A percentile compares a stretch with the other conserved stretches of the same genome.
Evolutionary conservation across 768 basidiomycete genomes (phyloP).

Genomic region (Asterophora parasitica): DNA sequence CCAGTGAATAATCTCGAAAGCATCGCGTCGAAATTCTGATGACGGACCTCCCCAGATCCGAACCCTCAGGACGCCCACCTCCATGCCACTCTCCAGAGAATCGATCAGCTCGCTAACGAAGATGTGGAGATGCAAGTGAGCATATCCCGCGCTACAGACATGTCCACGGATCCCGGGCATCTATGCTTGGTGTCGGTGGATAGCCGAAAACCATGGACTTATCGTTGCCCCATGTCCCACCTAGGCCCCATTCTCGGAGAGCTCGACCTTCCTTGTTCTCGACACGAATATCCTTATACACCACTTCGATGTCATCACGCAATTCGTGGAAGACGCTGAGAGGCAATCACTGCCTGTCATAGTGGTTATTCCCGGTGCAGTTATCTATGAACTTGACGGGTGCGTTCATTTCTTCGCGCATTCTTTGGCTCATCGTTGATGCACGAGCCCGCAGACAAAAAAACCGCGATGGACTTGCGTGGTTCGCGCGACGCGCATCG

Average conservation of each 20-base stretch:
- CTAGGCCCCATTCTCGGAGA: conserved; percentile 40
- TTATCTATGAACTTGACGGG: conserved; percentile 77
- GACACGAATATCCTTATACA: conserved; percentile 80
- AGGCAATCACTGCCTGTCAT: conserved; percentile 42
- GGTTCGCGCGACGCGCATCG: conserved; percentile 67
- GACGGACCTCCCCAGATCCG: conserved; percentile 5
- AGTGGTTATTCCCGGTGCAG: conserved; percentile 68
- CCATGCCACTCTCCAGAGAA: conserved; percentile 42
- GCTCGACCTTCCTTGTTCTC: conserved; percentile 49
- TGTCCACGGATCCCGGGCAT: not conserved
- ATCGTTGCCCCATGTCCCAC: conserved; percentile 4
- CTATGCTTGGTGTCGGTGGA: conserved; percentile 5
- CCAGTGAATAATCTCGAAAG: conserved; percentile 11
- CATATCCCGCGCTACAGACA: conserved; percentile 1
- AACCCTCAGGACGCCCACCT: conserved; percentile 22
- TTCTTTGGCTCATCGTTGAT: no score
- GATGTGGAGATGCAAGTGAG: conserved; percentile 75
- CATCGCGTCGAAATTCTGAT: not conserved
- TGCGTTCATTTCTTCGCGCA: conserved; percentile 21
- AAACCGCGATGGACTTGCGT: conserved; percentile 41
- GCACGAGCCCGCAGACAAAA: conserved; percentile 35
- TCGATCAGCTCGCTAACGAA: conserved; percentile 53
- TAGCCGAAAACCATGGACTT: not conserved
- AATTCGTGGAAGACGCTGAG: conserved; percentile 62
- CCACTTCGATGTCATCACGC: conserved; percentile 56